A percentile compares a stretch with the other conserved stretches of the same genome.
These are phyloP conservation scores for Fusarium pseudograminearum DNA, from an alignment of 2,329 filamentous ascomycete species.

Conservation along the genomic window DNA sequence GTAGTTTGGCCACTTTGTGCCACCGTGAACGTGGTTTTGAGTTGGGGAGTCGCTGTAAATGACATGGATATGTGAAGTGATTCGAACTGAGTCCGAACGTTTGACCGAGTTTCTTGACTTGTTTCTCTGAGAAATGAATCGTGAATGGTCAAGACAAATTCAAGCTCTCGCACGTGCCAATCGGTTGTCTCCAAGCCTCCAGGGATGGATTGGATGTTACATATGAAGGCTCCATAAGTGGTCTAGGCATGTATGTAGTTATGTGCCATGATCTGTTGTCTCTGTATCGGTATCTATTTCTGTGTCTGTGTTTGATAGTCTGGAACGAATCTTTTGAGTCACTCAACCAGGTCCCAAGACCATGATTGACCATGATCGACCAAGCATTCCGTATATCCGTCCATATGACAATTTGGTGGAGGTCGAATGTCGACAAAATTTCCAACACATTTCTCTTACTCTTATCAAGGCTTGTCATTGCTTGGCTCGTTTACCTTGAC, in stretches of 20 bases:
- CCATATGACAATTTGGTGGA: constrained; percentile 31
- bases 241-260: not conserved
- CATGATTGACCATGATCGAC: constrained; percentile 19
- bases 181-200: constrained; percentile 26
- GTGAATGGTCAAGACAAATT: constrained; percentile 17
- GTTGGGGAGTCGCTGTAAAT: constrained; percentile 14
- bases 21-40: not conserved
- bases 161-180: constrained; percentile 47
- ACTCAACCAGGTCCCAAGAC: constrained; percentile 28
- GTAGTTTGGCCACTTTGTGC: not conserved
- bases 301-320: not conserved
- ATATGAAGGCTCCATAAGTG: constrained; percentile 16
- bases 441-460: constrained; percentile 1
- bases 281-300: not conserved
- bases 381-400: not conserved
- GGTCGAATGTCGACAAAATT: constrained; percentile 16
- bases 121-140: constrained; percentile 18
- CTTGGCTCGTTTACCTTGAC: constrained; percentile 16
- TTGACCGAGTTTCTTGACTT: constrained; percentile 31
- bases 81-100: constrained; percentile 10
- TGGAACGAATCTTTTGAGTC: constrained; percentile 30
- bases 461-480: constrained; percentile 22
- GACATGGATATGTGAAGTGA: constrained; percentile 24
- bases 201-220: constrained; percentile 17
- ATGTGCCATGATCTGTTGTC: constrained; percentile 11